Percentiles rank a stretch among this genome's conserved stretches.
These are phyloP conservation scores for Uromyces viciae-fabae DNA, from an alignment of 1,284 basidiomycete genomes.

Conservation along the genomic window DNA sequence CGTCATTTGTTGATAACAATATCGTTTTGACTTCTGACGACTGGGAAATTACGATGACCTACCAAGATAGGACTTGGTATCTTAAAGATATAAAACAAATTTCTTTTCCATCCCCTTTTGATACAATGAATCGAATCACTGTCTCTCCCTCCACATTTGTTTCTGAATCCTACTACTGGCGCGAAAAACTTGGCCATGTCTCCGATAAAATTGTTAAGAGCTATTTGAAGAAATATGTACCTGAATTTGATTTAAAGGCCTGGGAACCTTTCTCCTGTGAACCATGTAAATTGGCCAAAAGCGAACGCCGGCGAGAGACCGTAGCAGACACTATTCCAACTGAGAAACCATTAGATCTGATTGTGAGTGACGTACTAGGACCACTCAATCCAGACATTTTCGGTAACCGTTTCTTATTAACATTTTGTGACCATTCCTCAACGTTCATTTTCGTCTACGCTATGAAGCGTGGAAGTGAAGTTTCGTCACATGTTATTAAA, in stretches of 20 bases:
- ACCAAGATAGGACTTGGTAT: no score
- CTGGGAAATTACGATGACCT: no score
- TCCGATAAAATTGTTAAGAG: background rate
- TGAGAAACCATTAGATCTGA: background rate
- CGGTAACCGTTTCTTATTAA: background rate
- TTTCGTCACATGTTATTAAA: no score
- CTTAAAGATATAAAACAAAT: no score
- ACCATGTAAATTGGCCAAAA: background rate
- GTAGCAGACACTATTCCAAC: background rate
- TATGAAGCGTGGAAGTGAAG: background rate
- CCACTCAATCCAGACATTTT: background rate
- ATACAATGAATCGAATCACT: no score
- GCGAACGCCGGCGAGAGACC: background rate
- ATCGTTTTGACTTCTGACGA: no score
- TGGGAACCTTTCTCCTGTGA: conserved; percentile 6
- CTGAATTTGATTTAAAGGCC: background rate
- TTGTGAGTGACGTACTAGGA: conserved; percentile 1
- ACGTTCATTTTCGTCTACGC: background rate
- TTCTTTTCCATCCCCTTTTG: no score
- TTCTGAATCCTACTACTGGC: no score
- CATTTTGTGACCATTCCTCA: background rate
- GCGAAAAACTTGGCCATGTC: background rate
- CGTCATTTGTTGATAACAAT: no score
- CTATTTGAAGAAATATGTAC: background rate
- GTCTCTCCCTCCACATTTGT: no score